Base-by-base conservation (phyloP, 1,284 basidiomycete genomes). In the Exsudoporus floridanus region DNA sequence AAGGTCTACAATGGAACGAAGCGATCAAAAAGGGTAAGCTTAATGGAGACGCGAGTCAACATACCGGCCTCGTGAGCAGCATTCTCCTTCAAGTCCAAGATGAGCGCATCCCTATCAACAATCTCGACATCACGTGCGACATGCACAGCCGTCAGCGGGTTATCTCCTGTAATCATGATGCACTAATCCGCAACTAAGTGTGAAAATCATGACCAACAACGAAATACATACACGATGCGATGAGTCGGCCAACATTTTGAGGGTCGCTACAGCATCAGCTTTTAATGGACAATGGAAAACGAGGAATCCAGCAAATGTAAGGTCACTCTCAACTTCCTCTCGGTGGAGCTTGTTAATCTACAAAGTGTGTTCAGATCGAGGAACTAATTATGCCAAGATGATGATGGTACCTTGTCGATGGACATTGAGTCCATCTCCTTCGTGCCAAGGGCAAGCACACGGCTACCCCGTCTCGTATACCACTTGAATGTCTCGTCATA, bases 221-320 rank as follows among this genome's bases (percentile, higher is more conserved):
- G 12, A 27, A 34, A 28, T 28, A 80, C 90, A 51, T 74, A 94
- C 92, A 39, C 95, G 81, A 73, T 98, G 95, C 2, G 93, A 96
- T 8, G 94, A 92, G 67, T 97, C 94, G 10, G 88, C 85, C 49
- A 98, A 78, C 91, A 95, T 95, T 71, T 91, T 93, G 52, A 98
- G 77, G 0, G 89, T 82, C 58, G 89, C 84, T 10, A 97, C 78
- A 3, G 94, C 95, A 70, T 98, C 94, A n/a, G 83, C 73, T 73
- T 98, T 98, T 60, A 98, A 81, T 2, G 95, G 94, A 67, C 94
- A 97, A 67, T 96, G 93, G 83, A 98, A 98, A 13, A 98, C 92
- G 56, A 98, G 76, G 78, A 98, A 98, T 12, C 94, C 94, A 28
- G 83, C 92, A 66, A 98, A 98, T 5, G 70, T 74, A 35, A 98